Conservation (phyloP, 2,329 filamentous ascomycete genomes). For the Sarocladiaceae sp. region DNA sequence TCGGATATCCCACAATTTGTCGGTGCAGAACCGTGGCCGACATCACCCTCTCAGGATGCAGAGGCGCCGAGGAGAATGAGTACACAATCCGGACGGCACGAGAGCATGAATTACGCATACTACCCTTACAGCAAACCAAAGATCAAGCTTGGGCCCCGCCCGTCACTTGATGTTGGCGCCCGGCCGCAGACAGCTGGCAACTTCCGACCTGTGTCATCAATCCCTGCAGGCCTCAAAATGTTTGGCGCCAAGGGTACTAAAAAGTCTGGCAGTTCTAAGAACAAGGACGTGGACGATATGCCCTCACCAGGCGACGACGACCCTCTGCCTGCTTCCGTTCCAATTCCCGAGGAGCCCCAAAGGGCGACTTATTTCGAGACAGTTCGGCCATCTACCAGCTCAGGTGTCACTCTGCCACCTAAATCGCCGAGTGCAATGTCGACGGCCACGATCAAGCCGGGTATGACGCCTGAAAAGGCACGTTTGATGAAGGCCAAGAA, state of each 20-base stretch:
- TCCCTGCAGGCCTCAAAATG: constrained; percentile 74
- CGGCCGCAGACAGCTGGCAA: constrained; percentile 56
- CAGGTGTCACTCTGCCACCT: constrained; percentile 33
- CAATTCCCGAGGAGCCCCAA: background rate
- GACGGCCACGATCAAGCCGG: constrained; percentile 37
- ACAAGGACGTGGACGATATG: constrained; percentile 15
- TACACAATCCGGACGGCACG: constrained; percentile 45
- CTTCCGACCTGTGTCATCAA: constrained; percentile 66
- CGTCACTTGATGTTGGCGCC: constrained; percentile 58
- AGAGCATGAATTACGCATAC: constrained; percentile 42
- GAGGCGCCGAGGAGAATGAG: constrained; percentile 41
- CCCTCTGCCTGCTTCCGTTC: background rate
- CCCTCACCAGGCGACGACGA: background rate
- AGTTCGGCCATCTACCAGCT: constrained; percentile 36
- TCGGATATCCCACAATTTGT: constrained; percentile 46
- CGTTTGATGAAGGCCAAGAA: constrained; percentile 92
- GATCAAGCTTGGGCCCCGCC: constrained; percentile 82
- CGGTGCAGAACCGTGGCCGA: constrained; percentile 32
- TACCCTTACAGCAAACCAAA: constrained; percentile 63
- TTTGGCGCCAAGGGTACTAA: constrained; percentile 40
- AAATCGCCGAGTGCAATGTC: constrained; percentile 27
- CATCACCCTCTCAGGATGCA: constrained; percentile 37
- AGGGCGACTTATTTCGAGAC: constrained; percentile 12
- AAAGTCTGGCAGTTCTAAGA: constrained; percentile 27
- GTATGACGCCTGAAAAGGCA: constrained; percentile 81